A percentile compares a stretch with the other conserved stretches of the same genome.
Evolutionary conservation across 306 rosid genomes (phyloP).

Genomic region (Hippophae tibetana): DNA sequence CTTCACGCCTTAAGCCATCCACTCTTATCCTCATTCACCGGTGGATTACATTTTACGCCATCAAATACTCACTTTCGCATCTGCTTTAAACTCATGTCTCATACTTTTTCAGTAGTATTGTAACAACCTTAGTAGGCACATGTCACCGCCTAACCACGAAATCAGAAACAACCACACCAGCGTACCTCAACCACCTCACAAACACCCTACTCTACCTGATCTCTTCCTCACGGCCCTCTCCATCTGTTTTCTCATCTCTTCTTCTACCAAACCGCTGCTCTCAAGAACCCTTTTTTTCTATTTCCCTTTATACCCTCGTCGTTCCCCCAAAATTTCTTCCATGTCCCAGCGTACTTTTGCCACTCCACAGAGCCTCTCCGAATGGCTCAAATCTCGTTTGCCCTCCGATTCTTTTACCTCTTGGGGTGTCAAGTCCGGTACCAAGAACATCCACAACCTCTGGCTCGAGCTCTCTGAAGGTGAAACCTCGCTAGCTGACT

Average conservation of each 20-base stretch:
- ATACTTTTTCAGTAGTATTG: not conserved
- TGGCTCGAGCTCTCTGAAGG: conserved; percentile 90
- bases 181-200: conserved; percentile 13
- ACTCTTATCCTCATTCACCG: no score
- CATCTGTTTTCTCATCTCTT: conserved; percentile 51
- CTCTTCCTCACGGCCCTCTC: conserved; percentile 57
- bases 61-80: no score
- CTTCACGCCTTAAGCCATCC: no score
- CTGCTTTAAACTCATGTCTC: not conserved
- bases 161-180: conserved; percentile 24
- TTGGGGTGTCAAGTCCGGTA: conserved; percentile 86
- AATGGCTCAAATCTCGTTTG: conserved; percentile 76
- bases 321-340: conserved; percentile 48
- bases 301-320: conserved; percentile 44
- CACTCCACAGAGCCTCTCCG: conserved; percentile 67
- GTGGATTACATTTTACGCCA: no score
- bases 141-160: conserved; percentile 39
- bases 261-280: conserved; percentile 25
- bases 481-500: conserved; percentile 66
- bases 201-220: conserved; percentile 40
- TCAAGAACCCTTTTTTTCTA: conserved; percentile 26
- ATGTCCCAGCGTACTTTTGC: conserved; percentile 56
- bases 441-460: conserved; percentile 91
- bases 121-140: conserved; percentile 2
- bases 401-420: conserved; percentile 78